Conservation (phyloP, 768 basidiomycete genomes). For the Pisolithus orientalis region DNA sequence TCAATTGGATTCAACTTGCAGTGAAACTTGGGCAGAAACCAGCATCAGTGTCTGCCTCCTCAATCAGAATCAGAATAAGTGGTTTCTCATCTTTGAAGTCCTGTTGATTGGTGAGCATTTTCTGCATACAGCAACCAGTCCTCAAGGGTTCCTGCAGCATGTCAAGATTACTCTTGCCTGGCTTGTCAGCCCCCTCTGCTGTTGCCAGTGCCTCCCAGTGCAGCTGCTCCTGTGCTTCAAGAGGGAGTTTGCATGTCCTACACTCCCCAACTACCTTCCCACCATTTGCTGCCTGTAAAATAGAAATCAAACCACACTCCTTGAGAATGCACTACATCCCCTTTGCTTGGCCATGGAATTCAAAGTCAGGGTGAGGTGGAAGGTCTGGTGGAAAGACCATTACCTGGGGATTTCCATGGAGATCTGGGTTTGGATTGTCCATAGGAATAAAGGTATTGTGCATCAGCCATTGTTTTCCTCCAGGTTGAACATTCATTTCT, state of each 20-base stretch:
- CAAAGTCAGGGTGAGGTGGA: not conserved
- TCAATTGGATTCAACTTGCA: constrained; percentile 10
- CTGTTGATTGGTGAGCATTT: constrained; percentile 11
- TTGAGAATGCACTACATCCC: constrained; percentile 1
- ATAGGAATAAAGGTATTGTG: constrained; percentile 12
- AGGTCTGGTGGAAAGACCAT: not conserved
- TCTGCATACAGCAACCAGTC: constrained; percentile 15
- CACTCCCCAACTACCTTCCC: constrained; percentile 2
- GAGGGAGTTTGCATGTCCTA: not conserved
- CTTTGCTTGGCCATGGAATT: not conserved
- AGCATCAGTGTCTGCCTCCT: constrained; percentile 13
- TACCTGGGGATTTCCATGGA: constrained; percentile 4
- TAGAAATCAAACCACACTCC: not conserved
- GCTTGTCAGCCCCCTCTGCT: not conserved
- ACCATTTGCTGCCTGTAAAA: not conserved
- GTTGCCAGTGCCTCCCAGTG: not conserved
- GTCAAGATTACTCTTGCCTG: not conserved
- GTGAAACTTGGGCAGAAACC: constrained; percentile 12
- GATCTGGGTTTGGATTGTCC: constrained; percentile 7
- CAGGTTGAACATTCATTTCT: constrained; percentile 21
- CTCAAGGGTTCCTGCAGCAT: not conserved
- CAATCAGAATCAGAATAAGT: constrained; percentile 12
- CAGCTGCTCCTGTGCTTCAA: not conserved
- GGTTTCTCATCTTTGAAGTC: constrained; percentile 17
- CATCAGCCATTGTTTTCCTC: constrained; percentile 15